Evolutionary conservation across 495 filamentous ascomycete genomes (phyloP).

Genomic region (Daldinia loculata): DNA sequence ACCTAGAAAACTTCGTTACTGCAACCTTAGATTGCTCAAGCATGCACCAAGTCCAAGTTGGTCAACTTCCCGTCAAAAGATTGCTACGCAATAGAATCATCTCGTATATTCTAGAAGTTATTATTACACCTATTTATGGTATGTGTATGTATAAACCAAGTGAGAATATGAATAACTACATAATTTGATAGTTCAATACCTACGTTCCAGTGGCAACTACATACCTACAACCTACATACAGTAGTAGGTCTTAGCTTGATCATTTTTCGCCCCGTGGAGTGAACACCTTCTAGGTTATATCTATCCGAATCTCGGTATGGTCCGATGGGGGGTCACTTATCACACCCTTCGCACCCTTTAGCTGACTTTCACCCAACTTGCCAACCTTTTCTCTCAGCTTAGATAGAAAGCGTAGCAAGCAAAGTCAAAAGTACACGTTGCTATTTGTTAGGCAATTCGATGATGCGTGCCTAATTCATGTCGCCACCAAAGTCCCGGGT

Average conservation of each 20-base stretch:
- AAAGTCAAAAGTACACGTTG: conserved; percentile 18
- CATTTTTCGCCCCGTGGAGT: conserved; percentile 4
- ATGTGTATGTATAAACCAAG: not conserved
- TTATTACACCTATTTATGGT: not conserved
- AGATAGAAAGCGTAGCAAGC: not conserved
- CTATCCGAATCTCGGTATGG: conserved; percentile 35
- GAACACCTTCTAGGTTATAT: conserved; percentile 22
- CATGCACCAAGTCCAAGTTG: not conserved
- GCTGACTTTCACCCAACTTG: conserved; percentile 5
- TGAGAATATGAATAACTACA: not conserved
- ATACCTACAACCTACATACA: too few relatives aligned
- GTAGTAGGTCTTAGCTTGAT: not conserved
- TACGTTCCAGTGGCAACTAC: conserved; percentile 29
- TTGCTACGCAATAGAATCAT: not conserved
- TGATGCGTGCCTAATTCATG: conserved; percentile 28
- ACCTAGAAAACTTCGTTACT: conserved; percentile 11
- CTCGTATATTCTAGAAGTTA: conserved; percentile 27
- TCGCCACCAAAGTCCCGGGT: conserved; percentile 29
- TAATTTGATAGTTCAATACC: not conserved
- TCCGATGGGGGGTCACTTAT: conserved; percentile 21
- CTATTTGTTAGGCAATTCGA: conserved; percentile 17
- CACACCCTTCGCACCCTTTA: conserved; percentile 9
- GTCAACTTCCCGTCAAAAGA: conserved; percentile 7
- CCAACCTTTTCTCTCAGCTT: conserved; percentile 26
- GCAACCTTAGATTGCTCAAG: conserved; percentile 25